Conservation (phyloP, 108 stramenopile genomes). For the Phaeodactylum tricornutum region DNA sequence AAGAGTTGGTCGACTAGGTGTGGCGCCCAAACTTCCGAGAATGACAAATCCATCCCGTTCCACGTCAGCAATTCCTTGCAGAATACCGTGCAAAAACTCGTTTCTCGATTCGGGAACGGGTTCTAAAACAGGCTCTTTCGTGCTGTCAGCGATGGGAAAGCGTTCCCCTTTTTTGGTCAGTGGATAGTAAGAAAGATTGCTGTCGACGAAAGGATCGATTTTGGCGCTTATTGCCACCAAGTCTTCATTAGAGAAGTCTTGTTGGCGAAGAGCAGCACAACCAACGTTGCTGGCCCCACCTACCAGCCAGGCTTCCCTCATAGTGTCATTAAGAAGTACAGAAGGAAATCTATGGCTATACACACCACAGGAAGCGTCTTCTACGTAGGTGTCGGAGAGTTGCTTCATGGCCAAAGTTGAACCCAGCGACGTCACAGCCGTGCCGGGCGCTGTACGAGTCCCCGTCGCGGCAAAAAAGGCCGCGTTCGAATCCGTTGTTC, state of each 20-base stretch:
- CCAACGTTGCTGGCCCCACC: slow-evolving; percentile 92
- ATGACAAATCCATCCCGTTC: slow-evolving; percentile 68
- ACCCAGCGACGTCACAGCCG: slow-evolving; percentile 83
- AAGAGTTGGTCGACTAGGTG: slow-evolving; percentile 32
- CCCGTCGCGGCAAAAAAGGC: slow-evolving; percentile 80
- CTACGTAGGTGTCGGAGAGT: slow-evolving; percentile 60
- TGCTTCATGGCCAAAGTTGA: slow-evolving; percentile 85
- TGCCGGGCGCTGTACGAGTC: slow-evolving; percentile 42
- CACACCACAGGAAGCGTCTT: slow-evolving; percentile 74
- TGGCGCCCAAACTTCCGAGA: slow-evolving; percentile 76
- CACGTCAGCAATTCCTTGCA: slow-evolving; percentile 70
- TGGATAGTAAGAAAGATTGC: slow-evolving; percentile 72
- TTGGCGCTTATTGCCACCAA: slow-evolving; percentile 38
- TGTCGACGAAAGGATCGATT: slow-evolving; percentile 66
- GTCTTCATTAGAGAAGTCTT: slow-evolving; percentile 69
- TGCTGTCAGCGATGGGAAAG: slow-evolving; percentile 78
- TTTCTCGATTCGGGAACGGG: slow-evolving; percentile 50
- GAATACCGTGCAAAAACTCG: slow-evolving; percentile 71
- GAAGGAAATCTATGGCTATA: slow-evolving; percentile 87
- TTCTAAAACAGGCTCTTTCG: slow-evolving; percentile 58
- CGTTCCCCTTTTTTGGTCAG: slow-evolving; percentile 77
- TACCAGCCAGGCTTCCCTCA: slow-evolving; percentile 75
- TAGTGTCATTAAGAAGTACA: slow-evolving; percentile 8
- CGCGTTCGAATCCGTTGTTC: slow-evolving; percentile 90
- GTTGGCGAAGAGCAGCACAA: slow-evolving; percentile 73